A percentile compares a stretch with the other conserved stretches of the same genome.
Evolutionary conservation across 306 rosid species (phyloP).

Genomic region (Casuarina equisetifolia): DNA sequence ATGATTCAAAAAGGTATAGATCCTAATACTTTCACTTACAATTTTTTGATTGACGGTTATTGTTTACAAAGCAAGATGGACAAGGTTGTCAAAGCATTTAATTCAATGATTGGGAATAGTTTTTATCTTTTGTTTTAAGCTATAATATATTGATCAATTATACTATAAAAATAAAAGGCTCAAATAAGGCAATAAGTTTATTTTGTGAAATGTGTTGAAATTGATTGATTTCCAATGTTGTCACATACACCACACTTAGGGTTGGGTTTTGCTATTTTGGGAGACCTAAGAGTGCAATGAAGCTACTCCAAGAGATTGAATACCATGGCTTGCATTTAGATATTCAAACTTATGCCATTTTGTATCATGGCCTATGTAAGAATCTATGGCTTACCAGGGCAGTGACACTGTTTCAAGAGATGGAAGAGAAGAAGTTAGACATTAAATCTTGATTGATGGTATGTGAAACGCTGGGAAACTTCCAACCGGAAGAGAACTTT

Average conservation of each 20-base stretch:
- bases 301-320: slow-evolving; percentile 29
- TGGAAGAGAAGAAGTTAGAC: neutral
- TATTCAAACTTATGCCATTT: slow-evolving; percentile 40
- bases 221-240: too few relatives aligned
- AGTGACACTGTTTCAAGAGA: too few relatives aligned
- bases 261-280: too few relatives aligned
- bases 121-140: slow-evolving; percentile 28
- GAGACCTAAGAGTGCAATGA: neutral
- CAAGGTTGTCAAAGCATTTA: slow-evolving; percentile 27
- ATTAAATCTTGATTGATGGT: neutral
- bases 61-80: slow-evolving; percentile 38
- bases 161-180: too few relatives aligned
- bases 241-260: too few relatives aligned
- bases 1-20: too few relatives aligned
- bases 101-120: slow-evolving; percentile 27
- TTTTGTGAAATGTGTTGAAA: too few relatives aligned
- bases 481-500: too few relatives aligned
- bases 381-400: slow-evolving; percentile 34
- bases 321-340: slow-evolving; percentile 32
- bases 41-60: slow-evolving; percentile 22
- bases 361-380: slow-evolving; percentile 41
- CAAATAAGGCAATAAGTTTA: too few relatives aligned
- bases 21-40: too few relatives aligned
- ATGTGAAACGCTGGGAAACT: too few relatives aligned
- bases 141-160: slow-evolving; percentile 32